Evolutionary conservation across 2,329 filamentous ascomycete genomes (phyloP), one percentile per base, ranked within the genome.

Genomic region (Pyrenophora graminea): DNA sequence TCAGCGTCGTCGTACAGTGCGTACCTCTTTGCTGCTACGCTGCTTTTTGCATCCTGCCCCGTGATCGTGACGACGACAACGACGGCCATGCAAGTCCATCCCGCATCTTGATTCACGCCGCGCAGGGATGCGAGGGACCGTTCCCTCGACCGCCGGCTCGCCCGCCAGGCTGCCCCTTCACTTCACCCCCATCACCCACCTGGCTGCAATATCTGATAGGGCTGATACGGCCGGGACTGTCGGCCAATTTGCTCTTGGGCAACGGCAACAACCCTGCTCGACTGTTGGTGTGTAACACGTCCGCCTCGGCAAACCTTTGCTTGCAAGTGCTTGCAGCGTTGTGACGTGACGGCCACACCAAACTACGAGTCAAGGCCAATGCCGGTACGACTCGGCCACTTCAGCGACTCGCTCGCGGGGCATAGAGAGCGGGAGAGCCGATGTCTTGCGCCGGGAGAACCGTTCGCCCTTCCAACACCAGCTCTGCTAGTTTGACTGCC

Each of bases 211-310:
- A 54, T 52, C 58, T 59, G 57, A 64, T 69, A 70, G 67, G 66
- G 64, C 68, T 70, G 66, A 59, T 63, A 32, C 15, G 62, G 59
- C 58, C 64, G 60, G 56, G 51, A 62, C 63, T 66, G 62, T 63
- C 66, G 56, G 62, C 50, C 62, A 49, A 53, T 59, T 61, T 55
- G 48, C 61, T 59, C 34, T 37, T 48, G 32, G 23, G 34, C 32
- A 31, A 51, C 45, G 39, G 39, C 45, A 44, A n/a, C 49, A 52
- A 31, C 49, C 49, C 45, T 52, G 49, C 36, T 39, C 49, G 55
- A 53, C 47, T 61, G 64, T 67, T 68, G 59, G 63, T 66, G 62
- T 61, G 49, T 55, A 50, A 50, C 59, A 48, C 39, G 49, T 51
- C 27, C 41, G 49, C 49, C 42, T 34, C 49, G 33, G 42, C 34